phyloP scores from a whole-genome alignment of 345 rosid species.

The Populus davidiana region DNA sequence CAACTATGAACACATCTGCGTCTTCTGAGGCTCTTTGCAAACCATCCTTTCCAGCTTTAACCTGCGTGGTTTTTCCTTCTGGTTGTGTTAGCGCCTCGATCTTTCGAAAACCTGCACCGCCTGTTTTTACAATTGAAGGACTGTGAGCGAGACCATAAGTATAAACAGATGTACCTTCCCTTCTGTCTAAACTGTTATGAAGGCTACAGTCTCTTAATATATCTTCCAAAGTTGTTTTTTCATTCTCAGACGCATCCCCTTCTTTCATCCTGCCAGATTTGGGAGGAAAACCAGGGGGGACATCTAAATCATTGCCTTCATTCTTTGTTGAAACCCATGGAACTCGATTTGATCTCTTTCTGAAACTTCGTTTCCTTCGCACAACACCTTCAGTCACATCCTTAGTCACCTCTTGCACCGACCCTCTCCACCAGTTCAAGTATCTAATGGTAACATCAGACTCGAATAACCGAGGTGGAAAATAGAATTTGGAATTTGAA shows the following conservation, averaged over 20 bases:
- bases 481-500: constrained; percentile 13
- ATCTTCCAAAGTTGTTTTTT: constrained; percentile 13
- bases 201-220: constrained; percentile 1
- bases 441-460: constrained; percentile 16
- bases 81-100: no score
- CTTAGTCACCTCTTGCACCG: neutral
- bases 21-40: constrained; percentile 15
- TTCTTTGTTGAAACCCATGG: neutral
- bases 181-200: no score
- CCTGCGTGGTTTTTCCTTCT: no score
- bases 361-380: constrained; percentile 9
- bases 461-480: constrained; percentile 23
- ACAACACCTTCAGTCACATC: constrained; percentile 1
- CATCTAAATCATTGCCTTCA: neutral
- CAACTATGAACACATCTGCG: neutral
- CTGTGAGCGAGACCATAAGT: no score
- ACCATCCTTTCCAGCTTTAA: no score
- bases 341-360: neutral
- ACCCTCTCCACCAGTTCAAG: constrained; percentile 28
- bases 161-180: no score
- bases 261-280: neutral
- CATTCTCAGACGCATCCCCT: neutral
- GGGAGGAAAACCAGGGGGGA: neutral
- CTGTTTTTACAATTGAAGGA: no score
- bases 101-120: no score